Evolutionary conservation across 495 filamentous ascomycete species (phyloP).

Genomic region (Hyaloscypha variabilis): DNA sequence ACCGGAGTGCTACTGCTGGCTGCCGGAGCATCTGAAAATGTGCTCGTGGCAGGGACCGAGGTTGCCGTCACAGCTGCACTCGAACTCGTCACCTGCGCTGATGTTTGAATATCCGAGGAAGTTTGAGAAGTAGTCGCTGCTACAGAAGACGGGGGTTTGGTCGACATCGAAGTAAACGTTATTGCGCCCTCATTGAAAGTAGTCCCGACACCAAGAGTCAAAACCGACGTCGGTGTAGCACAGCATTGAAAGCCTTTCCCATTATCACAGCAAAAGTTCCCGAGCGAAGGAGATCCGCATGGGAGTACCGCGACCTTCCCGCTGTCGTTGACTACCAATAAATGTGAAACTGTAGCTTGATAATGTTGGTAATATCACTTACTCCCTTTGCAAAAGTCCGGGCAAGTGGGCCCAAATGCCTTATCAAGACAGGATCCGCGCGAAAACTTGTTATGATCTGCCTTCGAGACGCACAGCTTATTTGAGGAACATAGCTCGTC

Average conservation of each 20-base stretch:
- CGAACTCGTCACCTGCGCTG: background rate
- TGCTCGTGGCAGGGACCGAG: background rate
- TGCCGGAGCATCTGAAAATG: background rate
- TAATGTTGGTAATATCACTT: background rate
- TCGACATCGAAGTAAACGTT: background rate
- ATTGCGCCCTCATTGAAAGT: background rate
- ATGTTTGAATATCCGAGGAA: background rate
- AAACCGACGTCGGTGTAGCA: background rate
- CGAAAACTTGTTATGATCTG: background rate
- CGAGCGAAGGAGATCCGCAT: constrained; percentile 8
- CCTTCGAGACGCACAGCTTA: constrained; percentile 13
- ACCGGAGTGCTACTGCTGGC: no score
- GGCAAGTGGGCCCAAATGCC: constrained; percentile 4
- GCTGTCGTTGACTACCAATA: constrained; percentile 8
- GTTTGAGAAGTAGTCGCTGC: background rate
- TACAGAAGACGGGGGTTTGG: background rate
- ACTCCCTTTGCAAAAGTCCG: constrained; percentile 15
- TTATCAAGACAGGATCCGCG: constrained; percentile 13
- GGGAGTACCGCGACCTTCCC: constrained; percentile 8
- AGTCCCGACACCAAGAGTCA: background rate
- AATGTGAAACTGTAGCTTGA: background rate
- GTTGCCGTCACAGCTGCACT: background rate
- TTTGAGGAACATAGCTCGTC: constrained; percentile 15
- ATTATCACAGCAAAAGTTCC: constrained; percentile 15
- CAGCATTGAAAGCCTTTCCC: constrained; percentile 9